Conservation (phyloP, 148 eudicot species). For the Arbutus unedo region DNA sequence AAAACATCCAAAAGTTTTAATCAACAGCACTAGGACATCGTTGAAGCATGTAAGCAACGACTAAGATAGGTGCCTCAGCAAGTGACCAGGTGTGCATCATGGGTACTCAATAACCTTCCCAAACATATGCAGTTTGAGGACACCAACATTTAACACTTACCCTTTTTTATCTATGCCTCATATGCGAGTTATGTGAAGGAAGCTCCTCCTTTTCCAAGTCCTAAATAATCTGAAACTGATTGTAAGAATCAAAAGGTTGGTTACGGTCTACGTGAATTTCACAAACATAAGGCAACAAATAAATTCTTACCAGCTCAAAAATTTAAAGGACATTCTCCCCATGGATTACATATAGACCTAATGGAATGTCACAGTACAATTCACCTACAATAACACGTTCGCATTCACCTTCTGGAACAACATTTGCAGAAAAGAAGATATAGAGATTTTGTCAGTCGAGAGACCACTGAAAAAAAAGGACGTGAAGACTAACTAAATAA, state of each 20-base stretch:
- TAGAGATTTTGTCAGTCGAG: conserved; percentile 13
- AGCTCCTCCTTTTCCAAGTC: conserved; percentile 83
- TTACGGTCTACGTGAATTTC: background rate
- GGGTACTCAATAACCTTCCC: background rate
- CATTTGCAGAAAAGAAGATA: conserved; percentile 57
- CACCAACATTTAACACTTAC: conserved; percentile 29
- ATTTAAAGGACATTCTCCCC: conserved; percentile 90
- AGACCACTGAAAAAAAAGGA: background rate
- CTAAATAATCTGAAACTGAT: conserved; percentile 33
- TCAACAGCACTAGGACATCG: background rate
- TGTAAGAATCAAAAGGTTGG: background rate
- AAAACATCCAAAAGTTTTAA: background rate
- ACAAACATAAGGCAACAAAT: conserved; percentile 6
- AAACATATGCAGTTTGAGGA: conserved; percentile 3
- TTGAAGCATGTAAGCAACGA: background rate
- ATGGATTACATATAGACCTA: conserved; percentile 78
- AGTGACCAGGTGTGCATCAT: background rate
- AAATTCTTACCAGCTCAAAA: conserved; percentile 72
- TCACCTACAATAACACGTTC: conserved; percentile 90
- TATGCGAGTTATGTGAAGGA: conserved; percentile 87
- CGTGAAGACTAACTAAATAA: background rate
- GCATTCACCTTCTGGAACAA: conserved; percentile 88
- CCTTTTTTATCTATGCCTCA: conserved; percentile 72
- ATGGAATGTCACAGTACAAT: conserved; percentile 80
- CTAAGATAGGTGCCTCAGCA: background rate